Evolutionary conservation across 331 rosid genomes (phyloP), one percentile per base, ranked within the genome.

Genomic region (Quercus lobata): DNA sequence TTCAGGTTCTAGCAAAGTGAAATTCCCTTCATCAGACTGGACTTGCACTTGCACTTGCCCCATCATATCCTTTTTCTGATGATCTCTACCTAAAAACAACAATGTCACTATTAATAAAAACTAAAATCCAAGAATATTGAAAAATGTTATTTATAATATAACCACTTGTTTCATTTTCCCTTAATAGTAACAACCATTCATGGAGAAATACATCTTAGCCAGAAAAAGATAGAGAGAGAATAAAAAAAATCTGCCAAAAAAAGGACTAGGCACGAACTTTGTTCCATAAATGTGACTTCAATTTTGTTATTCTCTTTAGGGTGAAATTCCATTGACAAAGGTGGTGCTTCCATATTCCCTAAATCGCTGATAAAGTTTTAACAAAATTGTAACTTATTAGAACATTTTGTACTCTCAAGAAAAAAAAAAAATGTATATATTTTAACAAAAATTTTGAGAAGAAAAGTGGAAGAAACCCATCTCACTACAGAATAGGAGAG

Each of bases 261-360:
- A 57, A 4, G 27, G 27, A 41, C 46, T 9, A 21, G n/a, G 32
- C 22, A 65, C 10, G 68, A 74, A 58, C 73, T 66, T 68, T 77
- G 83, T 68, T 77, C 73, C 77, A 44, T 61, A 22, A 73, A 77
- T 72, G 79, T 25, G 44, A 58, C 19, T 66, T 44, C 57, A 49
- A 5, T 17, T 34, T 9, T 61, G 78, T 22, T 68, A 7, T 25
- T 72, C 69, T 19, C 75, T 60, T 68, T 58, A 46, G 71, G 74
- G 2, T 70, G 69, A 60, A 4, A 22, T 41, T 27, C 72, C 25
- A 49, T 53, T 3, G 80, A 60, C 18, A 17, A 75, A 17, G 71
- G 27, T n/a, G 68, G 22, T 56, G 72, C 69, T 54, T 65, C 53
- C n/a, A 27, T 49, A 53, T 63, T 77, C 53, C 21, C 55, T 56